A percentile compares a stretch with the other conserved stretches of the same genome.
Evolutionary conservation across 305 asterid genomes (phyloP).

Genomic region (Fraxinus ornus): DNA sequence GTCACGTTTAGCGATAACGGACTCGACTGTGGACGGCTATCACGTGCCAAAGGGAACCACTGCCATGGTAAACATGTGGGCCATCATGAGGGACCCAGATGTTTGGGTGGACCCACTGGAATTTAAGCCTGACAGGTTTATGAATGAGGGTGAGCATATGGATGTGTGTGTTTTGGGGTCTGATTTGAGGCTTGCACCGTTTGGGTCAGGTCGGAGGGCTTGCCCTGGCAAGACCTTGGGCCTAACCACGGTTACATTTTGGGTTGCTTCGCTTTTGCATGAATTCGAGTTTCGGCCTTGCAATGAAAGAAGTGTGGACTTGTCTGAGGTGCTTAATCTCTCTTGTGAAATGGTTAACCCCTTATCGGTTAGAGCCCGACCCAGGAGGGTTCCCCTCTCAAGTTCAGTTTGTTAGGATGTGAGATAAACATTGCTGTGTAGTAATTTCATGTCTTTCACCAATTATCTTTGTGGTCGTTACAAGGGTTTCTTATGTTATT

Average conservation of each 20-base stretch:
- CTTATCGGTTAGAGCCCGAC: slow-evolving; percentile 41
- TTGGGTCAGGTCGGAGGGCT: slow-evolving; percentile 77
- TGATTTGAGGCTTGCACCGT: slow-evolving; percentile 68
- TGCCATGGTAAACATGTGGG: slow-evolving; percentile 90
- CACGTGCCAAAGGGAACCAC: slow-evolving; percentile 78
- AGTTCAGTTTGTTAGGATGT: neutral
- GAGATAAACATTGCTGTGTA: neutral
- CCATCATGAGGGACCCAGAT: slow-evolving; percentile 63
- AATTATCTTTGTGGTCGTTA: neutral
- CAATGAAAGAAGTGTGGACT: slow-evolving; percentile 32
- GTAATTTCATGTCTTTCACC: neutral
- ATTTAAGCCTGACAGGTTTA: slow-evolving; percentile 64
- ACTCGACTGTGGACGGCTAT: slow-evolving; percentile 58
- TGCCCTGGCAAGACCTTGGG: slow-evolving; percentile 79
- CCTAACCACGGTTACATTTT: slow-evolving; percentile 55
- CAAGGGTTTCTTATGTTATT: neutral
- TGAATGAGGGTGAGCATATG: slow-evolving; percentile 1
- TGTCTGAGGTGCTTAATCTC: slow-evolving; percentile 52
- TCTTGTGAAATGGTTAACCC: slow-evolving; percentile 82
- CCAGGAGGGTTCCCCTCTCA: slow-evolving; percentile 25
- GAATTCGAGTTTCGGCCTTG: slow-evolving; percentile 35
- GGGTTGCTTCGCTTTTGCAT: slow-evolving; percentile 67
- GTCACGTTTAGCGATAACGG: slow-evolving; percentile 70
- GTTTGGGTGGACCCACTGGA: slow-evolving; percentile 57
- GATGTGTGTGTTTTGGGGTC: slow-evolving; percentile 61